These are phyloP conservation scores for Exophiala dermatitidis DNA, from an alignment of 2,329 filamentous ascomycete species.

Conservation along the genomic window DNA sequence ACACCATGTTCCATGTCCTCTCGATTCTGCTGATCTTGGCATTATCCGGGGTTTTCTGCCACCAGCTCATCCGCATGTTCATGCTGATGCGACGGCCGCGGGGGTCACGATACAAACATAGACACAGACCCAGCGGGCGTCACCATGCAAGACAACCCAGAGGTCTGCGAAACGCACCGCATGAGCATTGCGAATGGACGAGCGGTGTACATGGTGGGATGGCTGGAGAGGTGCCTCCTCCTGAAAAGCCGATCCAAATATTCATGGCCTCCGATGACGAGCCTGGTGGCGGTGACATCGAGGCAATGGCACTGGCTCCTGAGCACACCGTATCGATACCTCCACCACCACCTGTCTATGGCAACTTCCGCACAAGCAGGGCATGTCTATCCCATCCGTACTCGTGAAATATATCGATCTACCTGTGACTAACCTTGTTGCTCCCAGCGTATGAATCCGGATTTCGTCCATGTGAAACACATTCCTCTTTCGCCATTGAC, in stretches of 20 bases:
- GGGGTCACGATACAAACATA: conserved; percentile 30
- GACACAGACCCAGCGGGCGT: conserved; percentile 27
- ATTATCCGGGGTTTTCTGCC: conserved; percentile 71
- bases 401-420: background rate
- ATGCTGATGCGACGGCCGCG: conserved; percentile 53
- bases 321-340: conserved; percentile 39
- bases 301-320: conserved; percentile 40
- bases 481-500: conserved; percentile 32
- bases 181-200: too few relatives aligned
- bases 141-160: conserved; percentile 42
- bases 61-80: conserved; percentile 66
- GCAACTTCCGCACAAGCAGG: conserved; percentile 74
- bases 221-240: conserved; percentile 30
- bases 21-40: conserved; percentile 70
- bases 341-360: conserved; percentile 72
- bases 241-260: conserved; percentile 67
- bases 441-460: conserved; percentile 64
- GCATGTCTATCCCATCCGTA: conserved; percentile 45
- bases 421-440: background rate
- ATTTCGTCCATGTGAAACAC: conserved; percentile 73
- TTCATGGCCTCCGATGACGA: conserved; percentile 69
- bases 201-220: too few relatives aligned
- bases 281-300: conserved; percentile 41
- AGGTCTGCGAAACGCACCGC: conserved; percentile 52
- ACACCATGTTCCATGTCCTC: conserved; percentile 69